Evolutionary conservation across 306 rosid genomes (phyloP), one percentile per base, ranked within the genome.

Genomic region (Dalbergia cultrata): DNA sequence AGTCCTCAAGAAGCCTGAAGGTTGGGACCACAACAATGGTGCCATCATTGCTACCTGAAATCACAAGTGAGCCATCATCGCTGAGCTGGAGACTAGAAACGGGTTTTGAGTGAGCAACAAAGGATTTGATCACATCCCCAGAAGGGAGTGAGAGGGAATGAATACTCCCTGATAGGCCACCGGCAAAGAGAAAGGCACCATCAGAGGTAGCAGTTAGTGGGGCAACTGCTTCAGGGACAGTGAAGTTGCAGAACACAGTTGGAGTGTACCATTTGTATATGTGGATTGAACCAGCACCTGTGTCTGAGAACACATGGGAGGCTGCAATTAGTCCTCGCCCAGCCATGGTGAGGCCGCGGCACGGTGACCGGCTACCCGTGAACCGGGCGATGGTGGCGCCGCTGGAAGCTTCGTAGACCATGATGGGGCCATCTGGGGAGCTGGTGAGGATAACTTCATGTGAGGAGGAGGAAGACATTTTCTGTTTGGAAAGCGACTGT

Each of bases 41-140:
- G 1, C 98, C 98, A 81, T 94, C 95, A 12, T 89, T 89, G 26
- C 95, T 75, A 0, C 95, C 98, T 18, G 94, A 92, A 12, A 94
- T 76, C 3, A 92, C 19, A 19, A 94, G 87, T 0, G 95, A 94
- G 9, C 81, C 95, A 67, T 91, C 97, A n/a, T 81, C 74, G 41
- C 41, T 90, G 18, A 90, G 70, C 5, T 60, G 57, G 47, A 92
- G 92, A 74, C 87, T 77, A 2, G 97, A 88, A 14, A 94, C 83
- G 3, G 93, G 83, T 47, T 79, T 88, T 3, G n/a, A 39, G 47
- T 90, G 94, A 17, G 78, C 85, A 37, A 53, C 76, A 9, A 82
- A 18, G 33, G 92, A 81, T 8, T 71, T 86, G 17, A 89, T 73
- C 17, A 88, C 19, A 70, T 92, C 88, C 22, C 97, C 94, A 3